Evolutionary conservation across 139 green algal genomes (phyloP).

Genomic region (Chlamydomonas asymmetrica): DNA sequence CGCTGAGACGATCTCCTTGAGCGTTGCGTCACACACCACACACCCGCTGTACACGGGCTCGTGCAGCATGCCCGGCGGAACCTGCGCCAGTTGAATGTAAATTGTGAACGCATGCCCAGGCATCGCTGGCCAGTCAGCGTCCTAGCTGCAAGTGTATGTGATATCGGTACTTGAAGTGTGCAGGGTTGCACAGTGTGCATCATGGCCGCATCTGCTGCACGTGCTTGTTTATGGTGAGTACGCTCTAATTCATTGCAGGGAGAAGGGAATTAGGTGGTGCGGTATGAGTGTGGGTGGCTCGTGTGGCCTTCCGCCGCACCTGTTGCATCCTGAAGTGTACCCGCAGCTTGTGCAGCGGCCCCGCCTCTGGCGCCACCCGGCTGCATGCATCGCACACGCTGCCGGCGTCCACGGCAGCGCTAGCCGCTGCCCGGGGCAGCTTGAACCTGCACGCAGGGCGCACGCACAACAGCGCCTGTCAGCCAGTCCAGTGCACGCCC

Average conservation of each 20-base stretch:
- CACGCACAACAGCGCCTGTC: not conserved
- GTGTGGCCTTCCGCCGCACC: not conserved
- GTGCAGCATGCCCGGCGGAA: constrained; percentile 1
- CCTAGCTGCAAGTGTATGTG: not conserved
- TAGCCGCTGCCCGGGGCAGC: constrained; percentile 30
- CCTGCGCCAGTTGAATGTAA: not conserved
- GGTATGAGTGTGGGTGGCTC: not conserved
- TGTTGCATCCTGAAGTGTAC: not conserved
- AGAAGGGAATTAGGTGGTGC: not conserved
- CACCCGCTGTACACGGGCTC: constrained; percentile 42
- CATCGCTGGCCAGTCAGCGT: too few relatives aligned
- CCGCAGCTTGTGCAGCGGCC: constrained; percentile 8
- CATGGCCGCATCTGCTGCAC: not conserved
- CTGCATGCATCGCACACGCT: constrained; percentile 5
- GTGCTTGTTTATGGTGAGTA: too few relatives aligned
- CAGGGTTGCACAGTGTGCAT: not conserved
- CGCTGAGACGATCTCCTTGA: constrained; percentile 43
- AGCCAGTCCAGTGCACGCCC: not conserved
- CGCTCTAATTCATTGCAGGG: too few relatives aligned
- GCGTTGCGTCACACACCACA: constrained; percentile 43
- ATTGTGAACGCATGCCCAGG: not conserved
- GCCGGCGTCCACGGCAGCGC: not conserved
- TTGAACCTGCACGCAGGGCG: constrained; percentile 10
- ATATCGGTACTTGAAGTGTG: not conserved
- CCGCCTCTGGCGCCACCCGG: not conserved